Evolutionary conservation across 305 asterid species (phyloP).

Genomic region (Fraxinus sp.): DNA sequence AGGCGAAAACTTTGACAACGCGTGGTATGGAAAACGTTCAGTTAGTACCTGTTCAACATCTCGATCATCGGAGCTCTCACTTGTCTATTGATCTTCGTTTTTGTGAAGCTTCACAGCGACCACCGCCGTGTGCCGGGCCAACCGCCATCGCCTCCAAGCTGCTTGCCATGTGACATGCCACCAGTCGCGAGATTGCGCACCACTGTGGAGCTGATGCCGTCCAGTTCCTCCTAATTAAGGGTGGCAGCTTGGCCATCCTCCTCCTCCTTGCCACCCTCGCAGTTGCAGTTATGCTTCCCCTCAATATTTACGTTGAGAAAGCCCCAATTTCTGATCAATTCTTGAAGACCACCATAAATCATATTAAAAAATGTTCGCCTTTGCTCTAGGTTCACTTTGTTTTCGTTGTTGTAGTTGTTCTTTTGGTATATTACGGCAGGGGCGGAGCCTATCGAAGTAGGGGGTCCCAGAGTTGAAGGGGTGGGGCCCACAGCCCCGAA

Average conservation of each 20-base stretch:
- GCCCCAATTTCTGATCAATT: conserved; percentile 78
- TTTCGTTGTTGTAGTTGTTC: conserved; percentile 68
- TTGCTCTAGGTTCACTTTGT: conserved; percentile 92
- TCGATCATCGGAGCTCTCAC: conserved; percentile 91
- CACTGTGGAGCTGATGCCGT: conserved; percentile 99
- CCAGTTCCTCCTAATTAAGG: conserved; percentile 83
- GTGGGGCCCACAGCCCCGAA: no score
- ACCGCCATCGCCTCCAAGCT: conserved; percentile 83
- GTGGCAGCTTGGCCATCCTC: conserved; percentile 75
- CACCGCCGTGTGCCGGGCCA: conserved; percentile 92
- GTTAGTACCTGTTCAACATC: conserved; percentile 71
- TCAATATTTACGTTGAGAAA: conserved; percentile 71
- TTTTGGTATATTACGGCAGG: conserved; percentile 79
- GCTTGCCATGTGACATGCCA: conserved; percentile 98
- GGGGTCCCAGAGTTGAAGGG: no score
- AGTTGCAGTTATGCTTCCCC: conserved; percentile 62
- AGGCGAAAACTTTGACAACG: conserved; percentile 45
- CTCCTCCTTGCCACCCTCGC: conserved; percentile 61
- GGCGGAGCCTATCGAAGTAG: no score
- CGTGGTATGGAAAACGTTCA: conserved; percentile 97
- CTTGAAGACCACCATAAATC: conserved; percentile 84
- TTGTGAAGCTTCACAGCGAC: conserved; percentile 91
- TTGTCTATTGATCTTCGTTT: conserved; percentile 76
- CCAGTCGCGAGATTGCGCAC: conserved; percentile 82
- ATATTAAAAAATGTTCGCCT: conserved; percentile 78